Base-by-base conservation (phyloP, 108 stramenopile species). In the Pseudonitzschia multiseries region DNA sequence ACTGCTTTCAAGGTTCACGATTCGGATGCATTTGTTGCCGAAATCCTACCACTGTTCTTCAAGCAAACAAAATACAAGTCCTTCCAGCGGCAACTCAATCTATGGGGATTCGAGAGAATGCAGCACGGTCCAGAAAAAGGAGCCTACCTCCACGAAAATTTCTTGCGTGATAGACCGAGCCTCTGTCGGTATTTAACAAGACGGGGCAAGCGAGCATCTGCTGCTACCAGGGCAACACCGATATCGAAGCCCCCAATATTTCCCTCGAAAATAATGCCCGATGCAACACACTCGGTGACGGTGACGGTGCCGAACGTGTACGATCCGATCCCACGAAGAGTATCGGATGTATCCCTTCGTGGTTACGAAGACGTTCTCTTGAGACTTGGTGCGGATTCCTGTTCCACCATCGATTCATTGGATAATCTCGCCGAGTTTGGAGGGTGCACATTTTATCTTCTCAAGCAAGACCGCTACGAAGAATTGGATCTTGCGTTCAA, bases 81-180 rank as follows among this genome's bases (percentile, higher is more conserved):
- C 2, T 74, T 75, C 40, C 79, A 80, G 50, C 56, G 79, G 24
- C 77, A 77, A 20, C 90, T 73, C 27, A 93, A 94, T 65, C 74
- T 93, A 8, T 91, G 87, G 74, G 87, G 85, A 17, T 91, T 91
- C 61, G 31, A 71, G 31, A 81, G 85, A 62, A 60, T 91, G 5
- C 85, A 82, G 17, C 18, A 32, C 0, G 89, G 89, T 9, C 68
- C 69, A 10, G 89, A 90, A 33, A 76, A 83, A 61, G 88, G 88
- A 26, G 76, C 79, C 1, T 94, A 91, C 72, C 87, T 76, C 51
- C 89, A 91, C 71, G 79, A 81, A 44, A 36, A 72, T 17, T 94
- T 94, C 64, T 67, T 88, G 24, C 74, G 80, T 46, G 78, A 82
- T 43, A 83, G 71, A 54, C 67, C 66, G 12, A 20, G 1, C 15